A percentile compares a stretch with the other conserved stretches of the same genome.
Evolutionary conservation across 1,284 basidiomycete species (phyloP).

Genomic region (Trichosporon sp.): DNA sequence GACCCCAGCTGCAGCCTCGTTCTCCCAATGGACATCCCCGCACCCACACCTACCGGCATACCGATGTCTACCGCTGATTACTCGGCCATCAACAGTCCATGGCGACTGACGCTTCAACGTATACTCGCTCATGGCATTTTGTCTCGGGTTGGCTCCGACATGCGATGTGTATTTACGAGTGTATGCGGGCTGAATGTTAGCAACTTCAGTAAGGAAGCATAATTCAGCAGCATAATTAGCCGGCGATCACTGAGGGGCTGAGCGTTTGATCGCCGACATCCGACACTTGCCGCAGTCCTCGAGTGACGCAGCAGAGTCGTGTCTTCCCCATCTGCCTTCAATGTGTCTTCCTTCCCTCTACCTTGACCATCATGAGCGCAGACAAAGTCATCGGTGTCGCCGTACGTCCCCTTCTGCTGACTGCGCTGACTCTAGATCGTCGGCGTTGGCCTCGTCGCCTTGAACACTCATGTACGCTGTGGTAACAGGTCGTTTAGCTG

Average conservation of each 20-base stretch:
- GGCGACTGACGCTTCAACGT: background rate
- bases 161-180: too few relatives aligned
- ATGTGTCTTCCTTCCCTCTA: background rate
- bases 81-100: background rate
- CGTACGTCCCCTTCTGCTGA: background rate
- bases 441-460: conserved; percentile 29
- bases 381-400: conserved; percentile 23
- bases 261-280: conserved; percentile 11
- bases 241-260: background rate
- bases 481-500: background rate
- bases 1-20: too few relatives aligned
- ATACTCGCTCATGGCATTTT: too few relatives aligned
- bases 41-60: too few relatives aligned
- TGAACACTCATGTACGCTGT: conserved; percentile 26
- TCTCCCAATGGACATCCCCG: background rate
- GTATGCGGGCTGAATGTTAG: too few relatives aligned
- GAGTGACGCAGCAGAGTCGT: background rate
- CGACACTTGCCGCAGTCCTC: background rate
- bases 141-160: too few relatives aligned
- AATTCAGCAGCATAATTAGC: background rate
- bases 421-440: conserved; percentile 25
- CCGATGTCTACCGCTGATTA: background rate
- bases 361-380: background rate
- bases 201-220: too few relatives aligned
- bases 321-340: background rate